Base-by-base conservation (phyloP, 2,329 filamentous ascomycete species). In the Penicillium sp. region DNA sequence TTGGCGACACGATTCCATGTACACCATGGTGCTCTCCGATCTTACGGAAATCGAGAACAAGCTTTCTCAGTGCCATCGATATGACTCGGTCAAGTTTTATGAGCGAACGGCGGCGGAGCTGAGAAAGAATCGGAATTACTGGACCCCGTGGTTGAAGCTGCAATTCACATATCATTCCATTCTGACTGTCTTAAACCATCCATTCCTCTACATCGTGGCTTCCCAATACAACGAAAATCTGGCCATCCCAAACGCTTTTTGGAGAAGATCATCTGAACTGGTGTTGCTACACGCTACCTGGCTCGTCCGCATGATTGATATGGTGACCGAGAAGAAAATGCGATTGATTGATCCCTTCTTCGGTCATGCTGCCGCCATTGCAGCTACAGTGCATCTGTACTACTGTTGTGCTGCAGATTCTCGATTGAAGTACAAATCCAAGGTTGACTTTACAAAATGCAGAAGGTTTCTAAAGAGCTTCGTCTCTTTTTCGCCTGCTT, bases 101-200 rank as follows among this genome's bases (percentile, higher is more conserved):
- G 75, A 81, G 53, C 77, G 78, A 34, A 75, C 75, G 29, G 63
- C 75, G 0, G 75, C 79, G 3, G 79, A 81, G 44, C 50, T 81
- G 10, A 70, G 70, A 52, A 57, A 69, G 10, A 76, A 79, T 48
- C 70, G 75, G 2, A 74, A 76, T 49, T 81, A 81, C 61, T 82
- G 79, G 78, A 73, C 73, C 0, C 76, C 79, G 0, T 82, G 79
- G 79, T 62, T 82, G 16, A 80, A 79, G 61, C 70, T 80, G 47
- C 79, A 82, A 58, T 80, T 82, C 59, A 80, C 76, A 1, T 82
- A 81, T 62, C 79, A 82, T 47, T 74, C 74, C 11, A 81, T 81
- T 44, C 72, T 75, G 10, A 79, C 78, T 0, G 76, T 81, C 2
- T 64, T 82, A 34, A 81, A 82, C 59, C 79, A 82, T 51, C 79